These are phyloP conservation scores for Colletotrichum graminicola DNA, from an alignment of 2,329 filamentous ascomycete species.

Conservation along the genomic window DNA sequence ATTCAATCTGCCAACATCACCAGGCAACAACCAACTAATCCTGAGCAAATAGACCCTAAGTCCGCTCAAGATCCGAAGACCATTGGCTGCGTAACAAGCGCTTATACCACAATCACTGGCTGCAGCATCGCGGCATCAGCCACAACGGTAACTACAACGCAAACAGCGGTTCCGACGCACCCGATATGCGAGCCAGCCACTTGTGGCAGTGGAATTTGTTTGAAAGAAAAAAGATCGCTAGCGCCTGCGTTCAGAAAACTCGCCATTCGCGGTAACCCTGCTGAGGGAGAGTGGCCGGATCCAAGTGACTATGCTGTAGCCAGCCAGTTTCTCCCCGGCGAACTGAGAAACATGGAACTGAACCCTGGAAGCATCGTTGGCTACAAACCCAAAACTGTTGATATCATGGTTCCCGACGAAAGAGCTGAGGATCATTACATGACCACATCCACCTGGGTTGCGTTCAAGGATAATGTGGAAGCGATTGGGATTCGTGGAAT, in stretches of 20 bases:
- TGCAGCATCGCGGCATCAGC: neutral
- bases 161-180: neutral
- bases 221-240: neutral
- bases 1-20: neutral
- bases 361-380: neutral
- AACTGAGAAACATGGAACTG: neutral
- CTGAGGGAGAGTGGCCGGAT: neutral
- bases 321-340: neutral
- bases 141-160: neutral
- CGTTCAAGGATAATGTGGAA: neutral
- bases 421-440: fast-evolving
- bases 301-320: neutral
- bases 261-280: neutral
- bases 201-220: neutral
- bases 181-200: neutral
- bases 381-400: neutral
- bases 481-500: neutral
- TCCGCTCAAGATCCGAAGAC: neutral
- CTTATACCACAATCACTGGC: constrained; percentile 1
- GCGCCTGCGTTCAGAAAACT: neutral
- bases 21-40: neutral
- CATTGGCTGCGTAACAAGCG: neutral
- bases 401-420: neutral
- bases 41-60: neutral
- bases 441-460: neutral